Base-by-base conservation (phyloP, 2,329 filamentous ascomycete species). In the Ophiostoma montium region DNA sequence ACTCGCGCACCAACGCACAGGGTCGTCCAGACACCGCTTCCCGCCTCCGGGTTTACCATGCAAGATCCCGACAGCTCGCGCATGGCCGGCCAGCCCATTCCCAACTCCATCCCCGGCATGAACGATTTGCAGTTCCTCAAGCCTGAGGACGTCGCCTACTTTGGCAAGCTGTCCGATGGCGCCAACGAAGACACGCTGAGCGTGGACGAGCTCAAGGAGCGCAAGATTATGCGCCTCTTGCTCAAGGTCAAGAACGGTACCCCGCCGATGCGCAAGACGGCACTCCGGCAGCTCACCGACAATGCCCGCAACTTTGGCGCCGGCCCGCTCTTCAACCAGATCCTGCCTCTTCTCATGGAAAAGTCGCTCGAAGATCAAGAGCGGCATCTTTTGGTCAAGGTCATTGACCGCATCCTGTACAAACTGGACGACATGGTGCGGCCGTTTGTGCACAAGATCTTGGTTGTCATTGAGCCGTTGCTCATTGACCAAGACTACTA, bases 401-500 rank as follows among this genome's bases (percentile, higher is more conserved):
- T 98, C 59, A 96, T 98, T 60, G 94, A 98, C 63, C 84, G 92
- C 67, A 89, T 98, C 52, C 78, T 98, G 7, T 98, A 96, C 76
- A 98, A 98, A 70, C 79, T 98, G 21, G 92, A 96, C 62, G 92
- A 98, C 59, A 75, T 96, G 56, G 92, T 98, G 48, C 80, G 92
- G 36, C 92, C 92, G 19, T 98, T 90, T 56, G 90, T 95, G 15
- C 94, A 98, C 71, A 96, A 96, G 70, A 98, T 98, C 54, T 68
- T 98, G 51, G 92, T 98, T 48, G 92, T 98, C 61, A 98, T 98
- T 59, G 94, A 98, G 65, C 92, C 92, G n/a, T 73, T 98, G 46
- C 84, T 98, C 56, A 98, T 98, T 60, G 94, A 98, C 62, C 92
- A 98, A 69, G 94, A 98, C 67, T 98, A 98, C 68, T 98, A 98